These are phyloP conservation scores for Chlorella sp. DNA, from an alignment of 139 green algal species.

Conservation along the genomic window DNA sequence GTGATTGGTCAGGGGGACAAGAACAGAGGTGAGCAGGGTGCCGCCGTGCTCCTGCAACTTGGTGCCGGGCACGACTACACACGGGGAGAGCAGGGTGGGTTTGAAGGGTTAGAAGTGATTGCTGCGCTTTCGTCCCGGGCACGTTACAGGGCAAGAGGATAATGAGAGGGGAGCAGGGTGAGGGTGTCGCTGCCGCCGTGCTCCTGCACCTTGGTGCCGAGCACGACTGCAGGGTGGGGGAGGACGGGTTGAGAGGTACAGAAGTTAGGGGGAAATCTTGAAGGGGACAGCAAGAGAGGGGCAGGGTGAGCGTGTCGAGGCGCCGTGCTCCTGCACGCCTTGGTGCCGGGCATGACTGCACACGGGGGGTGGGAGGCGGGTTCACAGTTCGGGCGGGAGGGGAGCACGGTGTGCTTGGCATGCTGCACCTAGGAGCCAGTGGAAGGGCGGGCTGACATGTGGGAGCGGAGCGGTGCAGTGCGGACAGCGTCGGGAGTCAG, in stretches of 20 bases:
- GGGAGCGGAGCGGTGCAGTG: no score
- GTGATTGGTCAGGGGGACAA: neutral
- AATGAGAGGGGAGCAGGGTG: neutral
- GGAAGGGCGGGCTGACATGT: no score
- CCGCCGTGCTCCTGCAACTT: no score
- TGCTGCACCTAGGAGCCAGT: no score
- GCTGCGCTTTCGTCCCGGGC: no score
- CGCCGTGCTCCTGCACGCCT: neutral
- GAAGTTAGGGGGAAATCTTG: neutral
- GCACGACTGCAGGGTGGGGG: constrained; percentile 83
- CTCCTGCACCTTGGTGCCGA: constrained; percentile 91
- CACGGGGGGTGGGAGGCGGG: no score
- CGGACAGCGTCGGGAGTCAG: no score
- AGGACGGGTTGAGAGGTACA: neutral
- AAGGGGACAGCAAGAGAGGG: neutral
- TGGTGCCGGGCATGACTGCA: neutral
- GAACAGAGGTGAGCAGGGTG: neutral
- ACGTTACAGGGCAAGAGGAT: neutral
- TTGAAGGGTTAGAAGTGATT: no score
- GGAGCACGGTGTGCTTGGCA: neutral
- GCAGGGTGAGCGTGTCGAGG: neutral
- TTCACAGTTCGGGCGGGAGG: no score
- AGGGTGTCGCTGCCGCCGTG: constrained; percentile 89
- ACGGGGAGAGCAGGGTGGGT: no score
- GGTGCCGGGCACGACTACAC: no score